Evolutionary conservation across 1,284 basidiomycete genomes (phyloP).

Genomic region (Porodaedalea pini): DNA sequence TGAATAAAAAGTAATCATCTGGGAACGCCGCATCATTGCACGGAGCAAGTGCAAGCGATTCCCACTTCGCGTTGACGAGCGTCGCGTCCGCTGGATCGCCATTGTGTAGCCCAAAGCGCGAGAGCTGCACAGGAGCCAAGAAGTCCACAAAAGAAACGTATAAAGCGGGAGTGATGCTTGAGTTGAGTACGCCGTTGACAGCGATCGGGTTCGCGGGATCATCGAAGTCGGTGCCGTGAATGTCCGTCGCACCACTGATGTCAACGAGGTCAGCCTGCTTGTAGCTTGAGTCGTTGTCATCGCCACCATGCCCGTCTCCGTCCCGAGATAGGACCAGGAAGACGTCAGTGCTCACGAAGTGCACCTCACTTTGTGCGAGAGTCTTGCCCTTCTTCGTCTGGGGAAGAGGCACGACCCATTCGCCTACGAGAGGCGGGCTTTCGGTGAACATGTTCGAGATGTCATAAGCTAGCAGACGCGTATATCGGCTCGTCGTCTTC

Average conservation of each 20-base stretch:
- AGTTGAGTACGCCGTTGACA: conserved; percentile 44
- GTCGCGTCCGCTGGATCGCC: conserved; percentile 45
- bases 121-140: conserved; percentile 48
- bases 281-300: conserved; percentile 48
- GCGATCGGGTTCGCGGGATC: conserved; percentile 51
- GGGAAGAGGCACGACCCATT: conserved; percentile 64
- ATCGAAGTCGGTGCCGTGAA: conserved; percentile 57
- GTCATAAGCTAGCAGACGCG: conserved; percentile 56
- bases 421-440: conserved; percentile 42
- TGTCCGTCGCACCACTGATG: conserved; percentile 57
- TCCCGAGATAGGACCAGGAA: conserved; percentile 63
- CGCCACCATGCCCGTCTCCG: conserved; percentile 56
- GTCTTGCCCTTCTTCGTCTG: conserved; percentile 51
- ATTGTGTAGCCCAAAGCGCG: conserved; percentile 62
- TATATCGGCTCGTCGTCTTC: conserved; percentile 45
- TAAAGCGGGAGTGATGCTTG: conserved; percentile 48
- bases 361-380: conserved; percentile 52
- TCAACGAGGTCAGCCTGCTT: conserved; percentile 63
- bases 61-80: conserved; percentile 66
- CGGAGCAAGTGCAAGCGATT: conserved; percentile 59
- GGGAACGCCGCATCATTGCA: conserved; percentile 46
- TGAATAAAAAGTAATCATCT: conserved; percentile 67
- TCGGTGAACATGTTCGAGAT: conserved; percentile 33
- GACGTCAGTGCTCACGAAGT: conserved; percentile 47
- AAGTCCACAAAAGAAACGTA: conserved; percentile 58